Evolutionary conservation across 768 basidiomycete species (phyloP).

Genomic region (Suillus lakei): DNA sequence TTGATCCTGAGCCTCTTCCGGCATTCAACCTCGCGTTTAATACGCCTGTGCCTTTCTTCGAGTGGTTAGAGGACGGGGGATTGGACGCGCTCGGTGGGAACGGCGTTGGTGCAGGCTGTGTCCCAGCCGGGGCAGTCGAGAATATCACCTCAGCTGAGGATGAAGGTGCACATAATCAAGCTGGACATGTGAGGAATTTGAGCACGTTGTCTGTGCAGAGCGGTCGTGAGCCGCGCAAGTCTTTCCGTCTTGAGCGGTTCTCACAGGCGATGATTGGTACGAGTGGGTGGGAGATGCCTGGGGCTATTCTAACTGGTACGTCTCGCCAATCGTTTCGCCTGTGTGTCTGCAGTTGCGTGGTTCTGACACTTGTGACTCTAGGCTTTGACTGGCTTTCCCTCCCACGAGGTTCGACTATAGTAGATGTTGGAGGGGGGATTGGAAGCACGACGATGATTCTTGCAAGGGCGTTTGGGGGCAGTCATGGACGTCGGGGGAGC

Average conservation of each 20-base stretch:
- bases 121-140: background rate
- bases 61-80: slow-evolving; percentile 71
- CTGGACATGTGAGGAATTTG: background rate
- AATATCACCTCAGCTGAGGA: background rate
- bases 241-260: slow-evolving; percentile 66
- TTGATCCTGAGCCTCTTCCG: slow-evolving; percentile 32
- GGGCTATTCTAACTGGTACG: slow-evolving; percentile 59
- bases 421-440: slow-evolving; percentile 76
- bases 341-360: background rate
- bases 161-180: background rate
- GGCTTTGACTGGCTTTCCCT: slow-evolving; percentile 65
- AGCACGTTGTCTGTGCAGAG: background rate
- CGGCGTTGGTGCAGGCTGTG: slow-evolving; percentile 21
- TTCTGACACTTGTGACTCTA: slow-evolving; percentile 25
- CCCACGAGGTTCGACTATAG: slow-evolving; percentile 52
- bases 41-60: slow-evolving; percentile 59
- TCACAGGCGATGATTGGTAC: slow-evolving; percentile 80
- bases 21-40: slow-evolving; percentile 79
- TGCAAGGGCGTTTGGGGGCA: slow-evolving; percentile 39
- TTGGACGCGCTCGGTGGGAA: slow-evolving; percentile 32
- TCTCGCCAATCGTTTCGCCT: slow-evolving; percentile 11
- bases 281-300: slow-evolving; percentile 69
- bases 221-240: slow-evolving; percentile 32
- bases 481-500: slow-evolving; percentile 8
- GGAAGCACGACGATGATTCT: slow-evolving; percentile 55